phyloP scores from a whole-genome alignment of 2,329 filamentous ascomycete species.

The Xylaria hypoxylon region DNA sequence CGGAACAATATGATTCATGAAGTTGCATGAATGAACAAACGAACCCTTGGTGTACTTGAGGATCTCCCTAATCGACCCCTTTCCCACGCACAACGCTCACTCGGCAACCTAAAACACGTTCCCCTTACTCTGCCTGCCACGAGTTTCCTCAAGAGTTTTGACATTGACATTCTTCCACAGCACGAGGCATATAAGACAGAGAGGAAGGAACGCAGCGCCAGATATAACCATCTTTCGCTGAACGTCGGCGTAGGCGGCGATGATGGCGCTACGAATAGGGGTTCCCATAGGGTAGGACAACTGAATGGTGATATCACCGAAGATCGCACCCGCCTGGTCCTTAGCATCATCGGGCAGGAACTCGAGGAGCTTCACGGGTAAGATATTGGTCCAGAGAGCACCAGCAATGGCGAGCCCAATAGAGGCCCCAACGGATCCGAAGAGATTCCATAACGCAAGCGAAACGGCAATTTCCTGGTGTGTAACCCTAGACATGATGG shows the following conservation, averaged over 20 bases:
- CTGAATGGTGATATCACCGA: conserved; percentile 11
- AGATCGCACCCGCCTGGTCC: conserved; percentile 7
- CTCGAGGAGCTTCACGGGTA: conserved; percentile 20
- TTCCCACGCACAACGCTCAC: background rate
- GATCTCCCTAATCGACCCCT: too few species aligned
- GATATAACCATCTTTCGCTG: conserved; percentile 28
- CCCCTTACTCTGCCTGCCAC: conserved; percentile 7
- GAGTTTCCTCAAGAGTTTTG: conserved; percentile 12
- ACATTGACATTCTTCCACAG: conserved; percentile 29
- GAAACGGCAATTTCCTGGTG: conserved; percentile 24
- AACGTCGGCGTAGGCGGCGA: conserved; percentile 18
- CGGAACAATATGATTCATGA: background rate
- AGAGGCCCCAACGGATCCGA: conserved; percentile 22
- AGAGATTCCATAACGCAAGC: conserved; percentile 11
- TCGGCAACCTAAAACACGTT: conserved; percentile 12
- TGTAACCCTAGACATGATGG: conserved; percentile 23
- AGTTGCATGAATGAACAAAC: too few species aligned
- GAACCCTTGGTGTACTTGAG: background rate
- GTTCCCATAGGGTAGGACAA: conserved; percentile 7
- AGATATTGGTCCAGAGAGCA: conserved; percentile 22
- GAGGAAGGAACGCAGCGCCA: conserved; percentile 14
- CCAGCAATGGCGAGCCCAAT: conserved; percentile 13
- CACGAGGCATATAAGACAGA: conserved; percentile 21
- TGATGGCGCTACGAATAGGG: conserved; percentile 11
- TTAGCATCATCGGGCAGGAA: conserved; percentile 17